Base-by-base conservation (phyloP, 139 green algal genomes). In the Closterium sp. region DNA sequence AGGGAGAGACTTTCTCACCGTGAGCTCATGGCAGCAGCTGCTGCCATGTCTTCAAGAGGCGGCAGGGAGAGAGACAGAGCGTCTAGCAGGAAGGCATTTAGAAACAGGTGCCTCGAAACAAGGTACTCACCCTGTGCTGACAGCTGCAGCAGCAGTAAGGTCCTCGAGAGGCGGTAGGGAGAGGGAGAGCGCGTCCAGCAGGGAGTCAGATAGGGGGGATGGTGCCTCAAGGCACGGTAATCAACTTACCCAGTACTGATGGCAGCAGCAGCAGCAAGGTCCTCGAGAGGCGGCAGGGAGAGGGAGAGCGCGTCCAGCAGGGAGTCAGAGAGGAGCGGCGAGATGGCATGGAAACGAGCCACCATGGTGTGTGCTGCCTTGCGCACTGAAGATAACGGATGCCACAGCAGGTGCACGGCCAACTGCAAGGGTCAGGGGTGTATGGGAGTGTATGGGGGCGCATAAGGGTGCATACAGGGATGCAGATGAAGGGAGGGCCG, bases 131-230 rank as follows among this genome's bases (percentile, higher is more conserved):
- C 55, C 55, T 0, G 0, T 76, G 19, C 87, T 91, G 32, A 83
- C 23, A 2, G 34, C 81, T 4, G 31, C 89, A 34, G 90, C 90
- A 3, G 38, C 28, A 55, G 33, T 19, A 0, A 90, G 2, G 38
- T 93, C 34, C 89, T 93, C 91, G 5, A 91, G 76, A 23, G 90
- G 25, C 87, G 89, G 91, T 90, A 94, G 34, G 36, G n/a, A 76
- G 55, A 76, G 55, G 84, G 16, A 33, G 31, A 93, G 91, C 3
- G 90, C 91, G 35, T 94, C 91, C 38, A 94, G 35, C 28, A 94
- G 86, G 5, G 91, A 25, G 16, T 81, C 4, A 4, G 92, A 93
- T 1, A 94, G 30, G 21, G 19, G 38, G 8, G 88, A n/a, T n/a
- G n/a, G 31, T 19, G 89, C 55, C 55, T 66, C 38, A 12, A 66